These are phyloP conservation scores for Brassica hybrid DNA, from an alignment of 441 rosid genomes.

Conservation along the genomic window DNA sequence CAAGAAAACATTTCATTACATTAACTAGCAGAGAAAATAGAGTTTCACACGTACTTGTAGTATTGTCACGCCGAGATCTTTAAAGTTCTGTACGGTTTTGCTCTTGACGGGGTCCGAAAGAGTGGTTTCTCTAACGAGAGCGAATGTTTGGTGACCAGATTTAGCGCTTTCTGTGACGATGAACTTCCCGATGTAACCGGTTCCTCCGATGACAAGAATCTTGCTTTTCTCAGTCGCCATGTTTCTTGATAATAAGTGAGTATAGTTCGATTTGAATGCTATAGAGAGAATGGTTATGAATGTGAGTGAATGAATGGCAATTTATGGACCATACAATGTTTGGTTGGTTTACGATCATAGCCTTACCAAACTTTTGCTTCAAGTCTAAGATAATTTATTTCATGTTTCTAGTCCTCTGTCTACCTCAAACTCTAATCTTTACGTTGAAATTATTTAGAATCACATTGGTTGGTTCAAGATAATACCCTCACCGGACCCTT, in stretches of 20 bases:
- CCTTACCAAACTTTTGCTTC: conserved; percentile 3
- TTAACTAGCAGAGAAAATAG: background rate
- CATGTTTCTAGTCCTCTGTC: background rate
- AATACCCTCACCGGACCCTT: background rate
- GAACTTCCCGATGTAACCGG: conserved; percentile 62
- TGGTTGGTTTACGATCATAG: background rate
- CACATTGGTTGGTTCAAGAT: too few species aligned
- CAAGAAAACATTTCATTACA: background rate
- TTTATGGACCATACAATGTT: conserved; percentile 22
- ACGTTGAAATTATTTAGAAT: background rate
- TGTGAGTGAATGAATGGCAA: conserved; percentile 2
- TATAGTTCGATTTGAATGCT: background rate
- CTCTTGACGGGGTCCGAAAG: conserved; percentile 49
- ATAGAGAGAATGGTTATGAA: conserved; percentile 10
- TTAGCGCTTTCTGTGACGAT: conserved; percentile 51
- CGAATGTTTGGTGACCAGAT: conserved; percentile 55
- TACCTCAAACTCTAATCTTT: background rate
- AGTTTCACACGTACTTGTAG: conserved; percentile 40
- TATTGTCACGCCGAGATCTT: conserved; percentile 50
- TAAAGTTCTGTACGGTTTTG: too few species aligned
- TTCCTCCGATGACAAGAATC: conserved; percentile 60
- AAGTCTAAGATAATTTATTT: background rate
- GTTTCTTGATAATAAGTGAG: background rate
- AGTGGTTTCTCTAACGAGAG: conserved; percentile 50
- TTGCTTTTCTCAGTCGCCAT: conserved; percentile 45